Evolutionary conservation across 108 stramenopile species (phyloP), one percentile per base, ranked within the genome.

Genomic region (Discostella pseudostelligera): DNA sequence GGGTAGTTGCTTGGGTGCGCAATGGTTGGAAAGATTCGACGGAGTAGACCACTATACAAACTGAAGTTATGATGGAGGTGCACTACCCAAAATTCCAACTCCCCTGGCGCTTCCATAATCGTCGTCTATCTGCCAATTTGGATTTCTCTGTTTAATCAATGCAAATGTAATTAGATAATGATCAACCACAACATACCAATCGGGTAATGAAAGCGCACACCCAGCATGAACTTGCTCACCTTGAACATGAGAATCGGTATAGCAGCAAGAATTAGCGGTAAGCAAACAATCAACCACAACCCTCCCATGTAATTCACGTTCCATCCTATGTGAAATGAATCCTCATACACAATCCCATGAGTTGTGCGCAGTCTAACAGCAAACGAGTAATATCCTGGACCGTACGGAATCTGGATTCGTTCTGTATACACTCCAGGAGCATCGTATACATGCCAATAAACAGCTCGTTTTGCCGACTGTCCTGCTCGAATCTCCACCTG

Each of bases 221-320:
- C 19, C 55, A 39, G 22, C 22, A 53, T 7, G 37, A 8, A 8
- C 35, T 32, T 32, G 7, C 40, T 59, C 58, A 59, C 58, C 67
- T 59, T 68, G 44, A 42, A 73, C 48, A 65, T 68, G 12, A 79
- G 40, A 25, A 79, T 69, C 9, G 73, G 78, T 61, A 77, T 69
- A 4, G 73, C 59, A 10, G 78, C 78, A 7, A 79, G 20, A 4
- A 78, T 17, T 35, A 92, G 74, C 26, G 90, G 90, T 17, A 79
- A 22, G 28, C 66, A 74, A 0, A 79, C 78, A 9, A 79, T 69
- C 39, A 87, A 71, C 90, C 90, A 92, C 29, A 88, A 47, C 9
- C 90, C 90, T 32, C 79, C 75, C 84, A 87, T 86, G 62, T 84
- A 92, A 49, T 88, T 79, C 9, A 92, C 85, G 70, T 92, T 92